These are phyloP conservation scores for Xylaria sp. DNA, from an alignment of 2,329 filamentous ascomycete genomes.

Conservation along the genomic window DNA sequence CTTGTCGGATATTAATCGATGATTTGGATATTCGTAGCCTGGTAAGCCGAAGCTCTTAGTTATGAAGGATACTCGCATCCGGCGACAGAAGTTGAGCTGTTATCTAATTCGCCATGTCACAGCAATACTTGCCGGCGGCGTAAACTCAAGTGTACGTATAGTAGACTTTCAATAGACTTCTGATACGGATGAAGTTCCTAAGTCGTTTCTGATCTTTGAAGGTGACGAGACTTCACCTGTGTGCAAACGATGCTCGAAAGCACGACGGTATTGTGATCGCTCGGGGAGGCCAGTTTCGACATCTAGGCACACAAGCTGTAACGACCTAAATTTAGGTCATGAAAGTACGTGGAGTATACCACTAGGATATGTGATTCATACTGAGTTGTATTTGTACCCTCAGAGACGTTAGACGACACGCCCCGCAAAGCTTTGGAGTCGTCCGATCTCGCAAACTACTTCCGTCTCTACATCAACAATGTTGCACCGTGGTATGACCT, in stretches of 20 bases:
- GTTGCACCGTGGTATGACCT: conserved; percentile 61
- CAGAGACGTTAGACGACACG: conserved; percentile 7
- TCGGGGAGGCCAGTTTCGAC: conserved; percentile 36
- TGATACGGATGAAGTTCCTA: neutral
- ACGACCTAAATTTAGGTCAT: neutral
- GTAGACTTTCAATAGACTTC: neutral
- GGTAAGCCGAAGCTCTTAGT: conserved; percentile 15
- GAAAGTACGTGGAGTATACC: neutral
- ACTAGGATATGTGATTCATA: neutral
- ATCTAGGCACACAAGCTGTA: neutral
- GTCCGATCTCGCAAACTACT: conserved; percentile 50
- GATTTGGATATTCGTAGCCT: conserved; percentile 5
- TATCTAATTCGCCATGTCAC: conserved; percentile 14
- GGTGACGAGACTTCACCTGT: conserved; percentile 49
- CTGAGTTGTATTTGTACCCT: neutral
- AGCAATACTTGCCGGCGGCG: conserved; percentile 53
- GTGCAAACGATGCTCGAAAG: conserved; percentile 48
- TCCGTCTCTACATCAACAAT: conserved; percentile 52
- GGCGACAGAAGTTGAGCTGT: neutral
- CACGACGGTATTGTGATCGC: conserved; percentile 50
- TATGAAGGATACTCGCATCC: neutral
- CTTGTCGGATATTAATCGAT: conserved; percentile 12
- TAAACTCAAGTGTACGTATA: conserved; percentile 50
- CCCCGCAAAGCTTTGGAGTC: conserved; percentile 48
- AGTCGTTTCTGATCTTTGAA: conserved; percentile 27